Evolutionary conservation across 192 early-diverging fungal species (phyloP), one percentile per base, ranked within the genome.

Genomic region (Phycomyces nitens): DNA sequence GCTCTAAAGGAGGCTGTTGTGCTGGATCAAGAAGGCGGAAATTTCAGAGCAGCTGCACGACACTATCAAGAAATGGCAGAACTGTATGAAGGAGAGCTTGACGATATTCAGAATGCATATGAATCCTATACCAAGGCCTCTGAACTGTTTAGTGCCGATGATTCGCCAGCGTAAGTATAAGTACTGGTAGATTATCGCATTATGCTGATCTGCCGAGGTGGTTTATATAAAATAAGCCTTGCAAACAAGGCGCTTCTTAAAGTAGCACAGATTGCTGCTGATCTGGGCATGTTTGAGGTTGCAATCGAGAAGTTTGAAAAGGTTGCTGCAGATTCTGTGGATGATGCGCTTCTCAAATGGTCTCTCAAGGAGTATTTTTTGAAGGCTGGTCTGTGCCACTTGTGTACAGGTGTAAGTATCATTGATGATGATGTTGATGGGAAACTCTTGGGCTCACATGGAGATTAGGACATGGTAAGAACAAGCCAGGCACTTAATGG

Each of bases 281-380:
- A 94, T 70, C 71, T 98, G 22, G 93, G 89, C 50, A 81, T 89
- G 70, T 99, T 94, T 65, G 87, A 92, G 26, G 88, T 86, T 26
- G 97, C 97, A 4, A 89, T 96, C 58, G 87, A 88, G 44, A 86
- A 88, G 60, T 98, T 96, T 82, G 96, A 99, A 75, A 68, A 74
- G 22, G 90, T 97, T 3, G 97, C 94, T 2, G 79, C 79, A 41
- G 86, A 84, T 57, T 86, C 86, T 51, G 66, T 97, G 69, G 94
- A 96, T 73, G 92, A 94, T 73, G 85, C 89, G 56, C 81, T 99
- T 24, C 91, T 94, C 54, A 93, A 94, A 72, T 99, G 94, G 90
- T 96, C 94, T 18, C 74, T 98, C 23, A 92, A 94, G 60, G 96
- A 98, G 58, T 96, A 97, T 81, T 92, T 98, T 62, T 81, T 99